Percentiles rank a stretch among this genome's conserved stretches.
phyloP scores from a whole-genome alignment of 306 rosid species.

The Quercus berberidifolia region DNA sequence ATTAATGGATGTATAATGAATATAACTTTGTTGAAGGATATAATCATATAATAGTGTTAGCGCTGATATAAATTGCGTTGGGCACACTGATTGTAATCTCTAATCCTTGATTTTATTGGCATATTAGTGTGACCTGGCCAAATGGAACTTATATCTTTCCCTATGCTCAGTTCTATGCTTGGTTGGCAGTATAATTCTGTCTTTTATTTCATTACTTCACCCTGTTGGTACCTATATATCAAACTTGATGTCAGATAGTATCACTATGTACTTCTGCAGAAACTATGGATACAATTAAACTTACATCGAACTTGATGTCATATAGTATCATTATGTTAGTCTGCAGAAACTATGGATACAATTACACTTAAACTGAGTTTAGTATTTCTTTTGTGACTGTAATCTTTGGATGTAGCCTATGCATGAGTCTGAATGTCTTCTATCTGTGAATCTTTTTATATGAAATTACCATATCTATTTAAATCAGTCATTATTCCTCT shows the following conservation, averaged over 20 bases:
- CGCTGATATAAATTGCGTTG: neutral
- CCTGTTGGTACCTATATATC: neutral
- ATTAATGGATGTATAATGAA: neutral
- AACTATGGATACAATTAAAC: neutral
- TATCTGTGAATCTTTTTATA: neutral
- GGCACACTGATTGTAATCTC: neutral
- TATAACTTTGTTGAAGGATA: neutral
- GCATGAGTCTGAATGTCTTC: neutral
- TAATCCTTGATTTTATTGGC: neutral
- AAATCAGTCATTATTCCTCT: neutral
- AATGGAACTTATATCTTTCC: neutral
- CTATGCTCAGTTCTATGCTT: neutral
- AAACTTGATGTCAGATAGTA: neutral
- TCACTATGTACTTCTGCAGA: neutral
- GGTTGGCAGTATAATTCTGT: neutral
- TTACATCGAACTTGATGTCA: neutral
- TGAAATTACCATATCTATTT: neutral
- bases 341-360: neutral
- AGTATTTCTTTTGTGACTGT: neutral
- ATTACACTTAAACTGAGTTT: neutral
- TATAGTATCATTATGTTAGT: too few relatives aligned
- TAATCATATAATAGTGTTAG: neutral
- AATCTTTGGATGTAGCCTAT: neutral
- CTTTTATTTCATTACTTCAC: neutral
- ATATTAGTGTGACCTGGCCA: neutral